Evolutionary conservation across 768 basidiomycete species (phyloP).

Genomic region (Leucogyrophana mollusca): DNA sequence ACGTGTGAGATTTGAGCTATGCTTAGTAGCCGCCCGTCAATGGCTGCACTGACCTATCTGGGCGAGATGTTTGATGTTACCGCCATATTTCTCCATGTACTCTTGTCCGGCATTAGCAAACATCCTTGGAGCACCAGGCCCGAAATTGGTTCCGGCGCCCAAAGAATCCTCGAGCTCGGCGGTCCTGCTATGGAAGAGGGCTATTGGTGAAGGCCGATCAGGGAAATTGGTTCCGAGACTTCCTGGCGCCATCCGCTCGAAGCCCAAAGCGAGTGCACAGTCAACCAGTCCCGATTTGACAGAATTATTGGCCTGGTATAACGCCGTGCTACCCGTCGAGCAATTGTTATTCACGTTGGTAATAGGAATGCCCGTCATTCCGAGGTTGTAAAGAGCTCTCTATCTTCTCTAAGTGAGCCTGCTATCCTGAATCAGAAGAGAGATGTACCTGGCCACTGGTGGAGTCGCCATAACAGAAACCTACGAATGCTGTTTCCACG

Average conservation of each 20-base stretch:
- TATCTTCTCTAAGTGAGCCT: slow-evolving; percentile 26
- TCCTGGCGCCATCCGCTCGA: slow-evolving; percentile 82
- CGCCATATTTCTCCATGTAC: slow-evolving; percentile 76
- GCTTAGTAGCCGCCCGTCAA: not conserved
- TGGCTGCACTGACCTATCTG: slow-evolving; percentile 58
- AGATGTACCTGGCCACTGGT: slow-evolving; percentile 65
- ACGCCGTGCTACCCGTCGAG: slow-evolving; percentile 76
- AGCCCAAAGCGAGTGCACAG: slow-evolving; percentile 81
- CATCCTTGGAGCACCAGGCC: slow-evolving; percentile 69
- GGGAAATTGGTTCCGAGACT: slow-evolving; percentile 67
- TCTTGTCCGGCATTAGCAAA: slow-evolving; percentile 75
- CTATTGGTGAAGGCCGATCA: slow-evolving; percentile 46
- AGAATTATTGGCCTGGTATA: slow-evolving; percentile 69
- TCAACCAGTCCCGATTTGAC: slow-evolving; percentile 70
- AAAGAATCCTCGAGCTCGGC: slow-evolving; percentile 47
- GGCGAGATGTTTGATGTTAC: slow-evolving; percentile 63
- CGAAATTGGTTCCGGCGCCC: slow-evolving; percentile 55
- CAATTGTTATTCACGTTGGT: slow-evolving; percentile 89
- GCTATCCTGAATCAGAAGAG: not conserved
- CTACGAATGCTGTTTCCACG: slow-evolving; percentile 71
- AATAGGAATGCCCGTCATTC: slow-evolving; percentile 81
- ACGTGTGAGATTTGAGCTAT: not conserved
- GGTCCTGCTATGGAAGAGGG: slow-evolving; percentile 42
- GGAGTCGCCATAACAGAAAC: slow-evolving; percentile 80
- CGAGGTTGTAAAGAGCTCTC: slow-evolving; percentile 80